phyloP scores from a whole-genome alignment of 2,329 filamentous ascomycete genomes.

The Trichoderma simmonsii region DNA sequence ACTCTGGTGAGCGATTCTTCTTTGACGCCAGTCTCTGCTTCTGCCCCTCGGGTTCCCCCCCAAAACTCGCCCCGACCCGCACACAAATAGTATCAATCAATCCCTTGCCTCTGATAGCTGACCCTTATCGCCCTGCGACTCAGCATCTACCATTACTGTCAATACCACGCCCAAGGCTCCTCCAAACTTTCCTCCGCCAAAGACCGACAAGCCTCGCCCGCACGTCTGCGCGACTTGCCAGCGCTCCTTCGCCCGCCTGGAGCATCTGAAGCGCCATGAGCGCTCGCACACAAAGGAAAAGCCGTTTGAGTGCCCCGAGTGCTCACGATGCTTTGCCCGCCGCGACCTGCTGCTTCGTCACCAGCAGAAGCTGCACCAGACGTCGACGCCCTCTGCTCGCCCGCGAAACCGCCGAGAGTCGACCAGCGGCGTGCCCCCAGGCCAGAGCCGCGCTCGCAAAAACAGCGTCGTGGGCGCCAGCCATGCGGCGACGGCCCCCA shows the following conservation, averaged over 20 bases:
- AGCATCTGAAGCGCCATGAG: conserved; percentile 96
- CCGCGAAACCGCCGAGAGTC: conserved; percentile 89
- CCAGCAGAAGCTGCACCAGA: conserved; percentile 97
- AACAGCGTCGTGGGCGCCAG: conserved; percentile 73
- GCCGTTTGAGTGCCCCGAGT: conserved; percentile 95
- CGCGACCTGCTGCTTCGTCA: conserved; percentile 88
- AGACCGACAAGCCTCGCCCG: conserved; percentile 95
- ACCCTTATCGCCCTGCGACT: conserved; percentile 23
- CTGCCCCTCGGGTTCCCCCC: conserved; percentile 34
- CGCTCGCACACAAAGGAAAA: conserved; percentile 99
- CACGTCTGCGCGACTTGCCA: conserved; percentile 90
- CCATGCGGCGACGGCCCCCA: conserved; percentile 38
- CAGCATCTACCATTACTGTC: conserved; percentile 51
- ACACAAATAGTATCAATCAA: not conserved
- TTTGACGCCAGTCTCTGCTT: conserved; percentile 25
- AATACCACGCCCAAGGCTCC: conserved; percentile 43
- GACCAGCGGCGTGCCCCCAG: conserved; percentile 66
- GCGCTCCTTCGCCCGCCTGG: conserved; percentile 88
- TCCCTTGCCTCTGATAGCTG: conserved; percentile 25
- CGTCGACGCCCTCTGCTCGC: conserved; percentile 79
- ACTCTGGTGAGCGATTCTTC: conserved; percentile 38
- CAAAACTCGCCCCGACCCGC: conserved; percentile 20
- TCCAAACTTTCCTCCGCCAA: conserved; percentile 69
- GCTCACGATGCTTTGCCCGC: conserved; percentile 88
- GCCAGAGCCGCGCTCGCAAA: conserved; percentile 77